These are phyloP conservation scores for Piromyces finnis DNA, from an alignment of 192 early-diverging fungal species.

Conservation along the genomic window DNA sequence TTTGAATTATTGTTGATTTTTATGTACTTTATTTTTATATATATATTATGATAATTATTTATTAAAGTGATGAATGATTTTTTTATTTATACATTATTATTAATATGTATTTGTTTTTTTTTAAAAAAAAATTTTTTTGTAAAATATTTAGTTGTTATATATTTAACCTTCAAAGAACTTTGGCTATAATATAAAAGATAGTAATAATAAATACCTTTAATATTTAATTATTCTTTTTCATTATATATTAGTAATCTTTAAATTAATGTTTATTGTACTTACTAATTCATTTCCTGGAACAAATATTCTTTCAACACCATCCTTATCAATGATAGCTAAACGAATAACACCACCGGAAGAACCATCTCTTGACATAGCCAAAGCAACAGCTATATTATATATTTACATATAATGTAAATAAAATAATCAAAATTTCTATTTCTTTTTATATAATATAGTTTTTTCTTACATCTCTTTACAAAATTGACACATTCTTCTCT, in stretches of 20 bases:
- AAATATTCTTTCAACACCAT: conserved; percentile 75
- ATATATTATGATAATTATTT: no score
- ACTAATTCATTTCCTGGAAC: conserved; percentile 65
- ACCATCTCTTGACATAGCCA: conserved; percentile 91
- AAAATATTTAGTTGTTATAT: no score
- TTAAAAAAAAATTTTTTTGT: no score
- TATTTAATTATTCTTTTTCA: no score
- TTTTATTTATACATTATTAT: no score
- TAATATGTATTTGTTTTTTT: no score
- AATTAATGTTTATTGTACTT: conserved; percentile 3
- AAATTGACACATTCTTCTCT: conserved; percentile 20
- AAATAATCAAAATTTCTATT: no score
- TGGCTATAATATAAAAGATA: background rate
- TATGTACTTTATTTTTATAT: no score
- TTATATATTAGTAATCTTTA: background rate
- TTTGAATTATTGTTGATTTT: no score
- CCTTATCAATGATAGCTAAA: conserved; percentile 77
- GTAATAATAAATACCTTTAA: background rate
- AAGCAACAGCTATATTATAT: conserved; percentile 44
- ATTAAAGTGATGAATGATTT: no score
- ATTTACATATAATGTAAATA: background rate
- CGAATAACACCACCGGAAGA: conserved; percentile 93
- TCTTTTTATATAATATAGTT: no score
- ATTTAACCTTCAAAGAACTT: background rate
- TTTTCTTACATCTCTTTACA: conserved; percentile 71